Base-by-base conservation (phyloP, 257 asterid genomes). In the Phtheirospermum japonicum region DNA sequence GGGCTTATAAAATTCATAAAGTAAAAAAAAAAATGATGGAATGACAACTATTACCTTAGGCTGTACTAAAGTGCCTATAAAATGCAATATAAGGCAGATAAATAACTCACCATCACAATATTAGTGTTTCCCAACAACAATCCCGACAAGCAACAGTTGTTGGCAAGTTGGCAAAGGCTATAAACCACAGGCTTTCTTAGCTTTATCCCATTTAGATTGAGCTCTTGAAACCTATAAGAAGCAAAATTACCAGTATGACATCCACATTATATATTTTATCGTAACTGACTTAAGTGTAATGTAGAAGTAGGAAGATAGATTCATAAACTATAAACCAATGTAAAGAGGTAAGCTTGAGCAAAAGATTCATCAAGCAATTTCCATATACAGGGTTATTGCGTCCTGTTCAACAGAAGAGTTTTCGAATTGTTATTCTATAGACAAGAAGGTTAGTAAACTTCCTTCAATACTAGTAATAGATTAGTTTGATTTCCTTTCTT, bases 141-240 rank as follows among this genome's bases (percentile, higher is more conserved):
- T 19, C 83, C 95, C 45, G 96, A 83, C 76, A 93, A 79, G 79
- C 83, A 77, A 70, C 93, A 72, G 48, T 63, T 76, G 67, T 72
- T 73, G 60, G 84, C 83, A 65, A 89, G 80, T 74, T 78, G 80
- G 78, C 97, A 87, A 66, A 93, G 87, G 80, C 83, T 70, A 70
- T 78, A 88, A 60, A 85, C 79, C 60, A 89, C 85, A 48, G 86
- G 85, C 76, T 79, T 83, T 83, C 85, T 79, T 71, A 93, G 84
- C 77, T 90, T 89, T 67, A 93, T 82, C 57, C 95, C 95, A 70
- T 67, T 76, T 61, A 93, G 74, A 77, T 76, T 75, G 71, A 93
- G 91, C 77, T 85, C 96, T 79, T 87, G 94, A 82, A 93, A 85
- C 75, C 99, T 92, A 63, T 45, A 49, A 65, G 46, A 64, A 46